Evolutionary conservation across 371 early-diverging fungal species (phyloP), one percentile per base, ranked within the genome.

Genomic region (Fennellomyces sp.): DNA sequence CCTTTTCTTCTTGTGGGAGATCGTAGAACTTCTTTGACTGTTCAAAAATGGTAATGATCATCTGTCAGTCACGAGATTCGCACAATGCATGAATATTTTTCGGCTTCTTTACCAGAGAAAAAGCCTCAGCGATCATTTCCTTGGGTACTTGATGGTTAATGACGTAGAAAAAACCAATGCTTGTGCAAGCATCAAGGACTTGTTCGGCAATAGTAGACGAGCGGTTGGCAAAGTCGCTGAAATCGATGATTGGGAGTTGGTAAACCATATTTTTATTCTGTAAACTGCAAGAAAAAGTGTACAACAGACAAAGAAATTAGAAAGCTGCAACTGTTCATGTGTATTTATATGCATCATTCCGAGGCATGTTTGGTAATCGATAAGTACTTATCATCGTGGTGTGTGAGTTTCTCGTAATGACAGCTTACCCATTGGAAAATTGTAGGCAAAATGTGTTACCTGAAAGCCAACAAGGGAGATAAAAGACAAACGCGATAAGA

Each of bases 81-180:
- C n/a, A n/a, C n/a, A n/a, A 29, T n/a, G 29, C 35, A 52, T 8
- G 1, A 52, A 15, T 15, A 2, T 17, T 12, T 12, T 31, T 21
- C 13, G 15, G 0, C 26, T 13, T 30, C 6, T n/a, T 29, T 36
- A 48, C 50, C 50, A 50, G 38, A 13, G 39, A 17, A 51, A 60
- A 52, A 11, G 53, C 52, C 5, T 42, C 36, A 6, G 23, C 49
- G n/a, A 50, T 42, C 55, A 28, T 33, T 47, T 45, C 61, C 28
- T 45, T 23, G 12, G 48, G 38, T 2, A 58, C 39, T n/a, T 29
- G 12, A 61, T 56, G 62, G n/a, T 52, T 54, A 1, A 36, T 7
- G 5, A 61, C 41, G 36, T 49, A 56, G 45, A 61, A 61, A 45
- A 61, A 61, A 4, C 52, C 60, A 49, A 56, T 61, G 5, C 36